phyloP scores from a whole-genome alignment of 2,329 filamentous ascomycete species.

The Fonsecaea erecta region DNA sequence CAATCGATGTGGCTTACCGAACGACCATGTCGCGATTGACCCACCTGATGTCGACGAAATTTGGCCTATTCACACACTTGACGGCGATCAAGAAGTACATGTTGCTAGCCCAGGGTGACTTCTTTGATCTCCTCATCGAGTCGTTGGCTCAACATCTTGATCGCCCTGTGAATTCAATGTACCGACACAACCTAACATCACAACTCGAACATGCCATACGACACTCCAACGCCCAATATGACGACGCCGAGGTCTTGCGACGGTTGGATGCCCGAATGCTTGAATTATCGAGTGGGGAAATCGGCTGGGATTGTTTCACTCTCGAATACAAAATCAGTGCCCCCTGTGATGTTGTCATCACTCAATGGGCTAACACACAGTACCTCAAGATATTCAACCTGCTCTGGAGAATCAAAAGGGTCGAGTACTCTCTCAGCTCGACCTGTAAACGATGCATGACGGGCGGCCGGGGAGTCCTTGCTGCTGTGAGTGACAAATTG shows the following conservation, averaged over 20 bases:
- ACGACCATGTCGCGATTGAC: constrained; percentile 96
- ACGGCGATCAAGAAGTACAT: constrained; percentile 93
- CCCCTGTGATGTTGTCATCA: constrained; percentile 95
- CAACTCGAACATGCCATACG: constrained; percentile 97
- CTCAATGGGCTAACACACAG: constrained; percentile 91
- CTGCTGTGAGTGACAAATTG: constrained; percentile 73
- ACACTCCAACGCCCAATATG: constrained; percentile 95
- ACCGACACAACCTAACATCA: constrained; percentile 94
- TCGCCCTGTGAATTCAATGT: constrained; percentile 93
- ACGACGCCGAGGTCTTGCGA: constrained; percentile 86
- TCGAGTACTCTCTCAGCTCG: constrained; percentile 88
- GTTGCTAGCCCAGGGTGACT: constrained; percentile 92
- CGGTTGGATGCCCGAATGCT: constrained; percentile 97
- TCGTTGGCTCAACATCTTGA: constrained; percentile 91
- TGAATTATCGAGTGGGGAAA: constrained; percentile 92
- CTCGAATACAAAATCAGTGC: constrained; percentile 98
- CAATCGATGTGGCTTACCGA: constrained; percentile 97
- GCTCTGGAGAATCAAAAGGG: constrained; percentile 95
- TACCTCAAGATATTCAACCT: constrained; percentile 99
- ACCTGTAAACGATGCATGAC: constrained; percentile 98
- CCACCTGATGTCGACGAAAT: constrained; percentile 91
- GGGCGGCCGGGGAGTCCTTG: constrained; percentile 86
- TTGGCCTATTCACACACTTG: constrained; percentile 91
- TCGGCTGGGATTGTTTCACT: constrained; percentile 99
- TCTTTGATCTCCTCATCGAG: constrained; percentile 96